These are phyloP conservation scores for Arxiozyma telluris DNA, from an alignment of 1,139 yeast species.

Conservation along the genomic window DNA sequence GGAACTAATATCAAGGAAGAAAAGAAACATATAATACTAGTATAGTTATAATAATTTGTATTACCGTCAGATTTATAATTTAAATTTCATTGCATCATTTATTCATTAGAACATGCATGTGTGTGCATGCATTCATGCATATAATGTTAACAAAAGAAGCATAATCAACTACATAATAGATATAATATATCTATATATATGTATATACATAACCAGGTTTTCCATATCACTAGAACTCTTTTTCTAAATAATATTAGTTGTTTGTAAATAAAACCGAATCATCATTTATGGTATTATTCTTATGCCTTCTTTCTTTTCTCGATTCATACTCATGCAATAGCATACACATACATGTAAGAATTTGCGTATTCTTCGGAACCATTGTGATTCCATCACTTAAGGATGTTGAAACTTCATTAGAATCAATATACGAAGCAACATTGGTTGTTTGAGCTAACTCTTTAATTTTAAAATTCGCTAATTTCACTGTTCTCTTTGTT, in stretches of 20 bases:
- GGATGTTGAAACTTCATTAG: conserved; percentile 1
- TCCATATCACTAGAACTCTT: background rate
- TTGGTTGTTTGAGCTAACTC: conserved; percentile 15
- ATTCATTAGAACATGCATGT: background rate
- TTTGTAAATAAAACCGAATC: background rate
- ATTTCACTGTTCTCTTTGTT: conserved; percentile 25
- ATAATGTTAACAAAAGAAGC: background rate
- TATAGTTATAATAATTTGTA: background rate
- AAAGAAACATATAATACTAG: background rate
- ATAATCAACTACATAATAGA: background rate
- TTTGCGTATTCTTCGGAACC: conserved; percentile 29
- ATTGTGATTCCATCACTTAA: conserved; percentile 8
- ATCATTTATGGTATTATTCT: background rate
- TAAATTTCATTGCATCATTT: background rate
- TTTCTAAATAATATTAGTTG: background rate
- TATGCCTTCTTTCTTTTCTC: conserved; percentile 24
- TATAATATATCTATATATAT: too few relatives aligned
- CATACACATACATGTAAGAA: conserved; percentile 32
- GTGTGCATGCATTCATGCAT: background rate
- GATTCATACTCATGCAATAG: conserved; percentile 29
- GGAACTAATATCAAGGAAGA: background rate
- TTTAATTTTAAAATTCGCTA: conserved; percentile 29
- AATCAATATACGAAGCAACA: background rate
- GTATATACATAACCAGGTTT: background rate
- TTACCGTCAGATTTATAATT: background rate